These are phyloP conservation scores for Naganishia onofrii DNA, from an alignment of 768 basidiomycete species.

Conservation along the genomic window DNA sequence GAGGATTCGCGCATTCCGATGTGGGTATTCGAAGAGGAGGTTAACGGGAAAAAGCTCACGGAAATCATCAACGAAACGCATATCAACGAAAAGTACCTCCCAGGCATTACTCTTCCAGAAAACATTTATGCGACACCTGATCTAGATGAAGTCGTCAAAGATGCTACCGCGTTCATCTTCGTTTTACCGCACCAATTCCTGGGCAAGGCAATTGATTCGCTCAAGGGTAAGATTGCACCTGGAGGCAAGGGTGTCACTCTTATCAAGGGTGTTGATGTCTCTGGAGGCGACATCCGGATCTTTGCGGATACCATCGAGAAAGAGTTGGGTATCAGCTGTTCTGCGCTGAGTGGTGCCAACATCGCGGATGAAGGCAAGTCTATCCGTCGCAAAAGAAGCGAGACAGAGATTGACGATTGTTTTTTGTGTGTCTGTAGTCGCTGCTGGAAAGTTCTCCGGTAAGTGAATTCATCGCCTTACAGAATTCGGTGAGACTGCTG, in stretches of 20 bases:
- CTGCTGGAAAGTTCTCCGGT: slow-evolving; percentile 22
- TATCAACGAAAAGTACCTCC: slow-evolving; percentile 54
- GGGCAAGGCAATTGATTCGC: slow-evolving; percentile 49
- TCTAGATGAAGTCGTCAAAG: slow-evolving; percentile 53
- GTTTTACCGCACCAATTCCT: slow-evolving; percentile 58
- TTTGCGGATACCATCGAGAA: slow-evolving; percentile 55
- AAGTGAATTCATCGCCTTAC: neutral
- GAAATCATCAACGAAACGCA: slow-evolving; percentile 56
- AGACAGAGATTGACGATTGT: neutral
- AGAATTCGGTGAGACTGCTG: neutral
- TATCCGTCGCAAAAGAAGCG: neutral
- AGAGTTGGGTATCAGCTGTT: slow-evolving; percentile 53
- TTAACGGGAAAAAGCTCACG: slow-evolving; percentile 44
- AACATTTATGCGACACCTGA: slow-evolving; percentile 55
- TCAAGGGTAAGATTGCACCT: slow-evolving; percentile 53
- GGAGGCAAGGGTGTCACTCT: slow-evolving; percentile 54
- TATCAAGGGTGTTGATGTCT: slow-evolving; percentile 57
- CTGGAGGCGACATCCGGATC: slow-evolving; percentile 53
- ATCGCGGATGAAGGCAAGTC: slow-evolving; percentile 55
- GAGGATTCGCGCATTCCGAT: slow-evolving; percentile 53
- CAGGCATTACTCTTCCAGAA: slow-evolving; percentile 52
- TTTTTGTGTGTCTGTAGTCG: neutral
- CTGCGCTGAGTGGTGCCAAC: slow-evolving; percentile 57
- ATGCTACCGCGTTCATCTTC: slow-evolving; percentile 55
- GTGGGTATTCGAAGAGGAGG: slow-evolving; percentile 54